phyloP scores from a whole-genome alignment of 176 grass and related monocot genomes.

The Tillandsia fasciculata region DNA sequence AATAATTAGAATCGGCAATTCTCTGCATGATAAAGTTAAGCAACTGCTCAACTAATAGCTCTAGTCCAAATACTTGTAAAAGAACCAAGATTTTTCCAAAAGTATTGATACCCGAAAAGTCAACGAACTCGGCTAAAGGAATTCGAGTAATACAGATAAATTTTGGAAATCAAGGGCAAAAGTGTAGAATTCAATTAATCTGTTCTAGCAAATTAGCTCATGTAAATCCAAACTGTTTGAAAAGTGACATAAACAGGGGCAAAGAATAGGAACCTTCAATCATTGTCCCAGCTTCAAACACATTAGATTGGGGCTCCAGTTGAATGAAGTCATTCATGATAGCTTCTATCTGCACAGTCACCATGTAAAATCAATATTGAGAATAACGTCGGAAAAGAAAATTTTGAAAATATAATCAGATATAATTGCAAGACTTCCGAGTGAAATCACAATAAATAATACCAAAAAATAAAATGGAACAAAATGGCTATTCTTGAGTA shows the following conservation, averaged over 20 bases:
- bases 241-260: background rate
- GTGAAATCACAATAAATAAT: background rate
- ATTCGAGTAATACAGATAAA: too few relatives aligned
- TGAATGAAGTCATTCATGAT: constrained; percentile 98
- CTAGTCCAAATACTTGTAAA: too few relatives aligned
- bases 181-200: background rate
- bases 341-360: constrained; percentile 61
- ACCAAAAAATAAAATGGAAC: too few relatives aligned
- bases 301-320: constrained; percentile 69
- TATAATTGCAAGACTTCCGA: background rate
- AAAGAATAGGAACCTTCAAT: constrained; percentile 69
- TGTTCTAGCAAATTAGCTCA: background rate
- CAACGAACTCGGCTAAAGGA: too few relatives aligned
- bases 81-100: too few relatives aligned
- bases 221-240: background rate
- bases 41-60: too few relatives aligned
- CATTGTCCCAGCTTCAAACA: constrained; percentile 97
- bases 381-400: background rate
- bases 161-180: too few relatives aligned
- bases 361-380: background rate
- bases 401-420: background rate
- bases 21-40: too few relatives aligned
- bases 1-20: too few relatives aligned
- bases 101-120: too few relatives aligned
- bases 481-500: too few relatives aligned